Evolutionary conservation across 164 flowering plant genomes (phyloP).

Genomic region (Tinospora cordifolia): DNA sequence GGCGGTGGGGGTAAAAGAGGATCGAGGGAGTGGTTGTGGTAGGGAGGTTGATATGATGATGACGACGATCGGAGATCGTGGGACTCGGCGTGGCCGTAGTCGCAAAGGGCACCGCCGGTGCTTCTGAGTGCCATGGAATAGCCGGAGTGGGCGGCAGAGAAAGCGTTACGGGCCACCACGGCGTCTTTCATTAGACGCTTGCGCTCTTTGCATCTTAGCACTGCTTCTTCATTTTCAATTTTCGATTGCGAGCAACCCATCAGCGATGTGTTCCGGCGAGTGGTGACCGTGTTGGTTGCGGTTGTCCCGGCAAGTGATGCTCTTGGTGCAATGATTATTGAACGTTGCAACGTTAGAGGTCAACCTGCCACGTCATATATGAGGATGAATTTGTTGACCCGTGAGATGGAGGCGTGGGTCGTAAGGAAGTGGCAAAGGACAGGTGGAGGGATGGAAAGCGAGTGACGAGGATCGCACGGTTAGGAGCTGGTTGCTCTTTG

Average conservation of each 20-base stretch:
- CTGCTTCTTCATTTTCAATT: conserved; percentile 85
- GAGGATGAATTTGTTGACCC: too few relatives aligned
- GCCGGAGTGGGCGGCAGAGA: conserved; percentile 60
- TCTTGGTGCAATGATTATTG: too few relatives aligned
- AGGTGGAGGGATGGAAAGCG: too few relatives aligned
- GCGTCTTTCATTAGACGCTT: conserved; percentile 60
- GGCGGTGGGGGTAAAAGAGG: conserved; percentile 20
- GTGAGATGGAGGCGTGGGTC: too few relatives aligned
- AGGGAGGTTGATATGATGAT: neutral
- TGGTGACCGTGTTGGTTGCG: too few relatives aligned
- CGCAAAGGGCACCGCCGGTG: conserved; percentile 78
- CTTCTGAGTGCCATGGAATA: conserved; percentile 49
- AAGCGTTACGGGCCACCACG: conserved; percentile 54
- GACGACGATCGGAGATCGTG: neutral
- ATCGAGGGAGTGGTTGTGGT: neutral
- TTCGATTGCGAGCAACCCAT: conserved; percentile 93
- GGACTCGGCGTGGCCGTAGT: conserved; percentile 57
- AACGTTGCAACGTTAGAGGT: too few relatives aligned
- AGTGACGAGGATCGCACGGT: too few relatives aligned
- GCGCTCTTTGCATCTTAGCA: conserved; percentile 65
- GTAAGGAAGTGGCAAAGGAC: too few relatives aligned
- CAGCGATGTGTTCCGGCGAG: too few relatives aligned
- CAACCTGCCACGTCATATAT: too few relatives aligned
- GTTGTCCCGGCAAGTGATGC: too few relatives aligned
- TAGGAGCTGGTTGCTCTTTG: too few relatives aligned